Percentiles rank a stretch among this genome's conserved stretches.
Evolutionary conservation across 106 monocot species (phyloP).

Genomic region (Dendrobium huoshanense): DNA sequence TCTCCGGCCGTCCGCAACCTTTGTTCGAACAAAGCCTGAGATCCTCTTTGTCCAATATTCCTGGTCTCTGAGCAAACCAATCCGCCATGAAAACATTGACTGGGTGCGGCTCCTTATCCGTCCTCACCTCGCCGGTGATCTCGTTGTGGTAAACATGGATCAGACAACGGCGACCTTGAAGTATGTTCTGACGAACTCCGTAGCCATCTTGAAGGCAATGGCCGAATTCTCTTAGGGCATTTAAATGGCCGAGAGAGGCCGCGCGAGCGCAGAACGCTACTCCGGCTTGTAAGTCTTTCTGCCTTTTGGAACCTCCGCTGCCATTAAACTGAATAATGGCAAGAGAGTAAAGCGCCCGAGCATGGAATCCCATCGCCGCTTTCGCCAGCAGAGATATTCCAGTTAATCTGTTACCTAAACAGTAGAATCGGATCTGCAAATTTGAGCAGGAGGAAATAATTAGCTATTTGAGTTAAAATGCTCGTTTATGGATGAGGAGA

Average conservation of each 20-base stretch:
- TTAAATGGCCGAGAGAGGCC: conserved; percentile 58
- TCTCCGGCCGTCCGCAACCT: conserved; percentile 52
- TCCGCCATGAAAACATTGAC: conserved; percentile 42
- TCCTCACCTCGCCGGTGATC: conserved; percentile 12
- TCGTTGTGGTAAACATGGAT: conserved; percentile 45
- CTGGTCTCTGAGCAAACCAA: conserved; percentile 14
- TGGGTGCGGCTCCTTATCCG: conserved; percentile 16
- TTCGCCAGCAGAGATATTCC: conserved; percentile 48
- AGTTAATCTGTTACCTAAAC: conserved; percentile 25
- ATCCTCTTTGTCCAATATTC: neutral
- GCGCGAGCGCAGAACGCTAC: conserved; percentile 63
- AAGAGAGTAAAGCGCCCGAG: conserved; percentile 57
- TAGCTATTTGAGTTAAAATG: no score
- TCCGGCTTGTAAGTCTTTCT: conserved; percentile 63
- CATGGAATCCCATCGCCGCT: conserved; percentile 55
- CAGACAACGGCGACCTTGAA: conserved; percentile 46
- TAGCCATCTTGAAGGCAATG: conserved; percentile 88
- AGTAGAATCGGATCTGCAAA: conserved; percentile 63
- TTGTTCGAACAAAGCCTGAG: conserved; percentile 42
- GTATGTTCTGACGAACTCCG: conserved; percentile 45
- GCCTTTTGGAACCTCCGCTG: conserved; percentile 51
- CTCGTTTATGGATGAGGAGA: no score
- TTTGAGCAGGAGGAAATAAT: neutral
- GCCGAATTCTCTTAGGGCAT: conserved; percentile 78
- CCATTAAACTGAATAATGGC: conserved; percentile 73